phyloP scores from a whole-genome alignment of 805 yeast genomes.

The Candida maris region DNA sequence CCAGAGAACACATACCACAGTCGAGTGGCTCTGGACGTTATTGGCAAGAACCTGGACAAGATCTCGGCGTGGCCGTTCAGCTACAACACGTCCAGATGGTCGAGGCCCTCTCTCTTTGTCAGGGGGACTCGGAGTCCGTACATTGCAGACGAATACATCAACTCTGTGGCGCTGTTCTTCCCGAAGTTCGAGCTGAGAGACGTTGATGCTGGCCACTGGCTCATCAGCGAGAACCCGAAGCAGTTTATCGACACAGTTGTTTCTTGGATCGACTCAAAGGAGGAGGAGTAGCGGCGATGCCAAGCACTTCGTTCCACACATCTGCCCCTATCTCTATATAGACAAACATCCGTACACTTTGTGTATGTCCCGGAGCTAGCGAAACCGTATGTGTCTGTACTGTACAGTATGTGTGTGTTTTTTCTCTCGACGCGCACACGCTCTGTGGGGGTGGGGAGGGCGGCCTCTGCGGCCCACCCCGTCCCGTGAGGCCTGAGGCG shows the following conservation, averaged over 20 bases:
- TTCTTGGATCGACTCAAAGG: conserved; percentile 52
- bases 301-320: too few species aligned
- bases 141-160: conserved; percentile 77
- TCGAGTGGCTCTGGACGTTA: conserved; percentile 67
- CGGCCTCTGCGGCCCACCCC: too few species aligned
- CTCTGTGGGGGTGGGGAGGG: too few species aligned
- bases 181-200: conserved; percentile 74
- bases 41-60: conserved; percentile 60
- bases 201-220: conserved; percentile 89
- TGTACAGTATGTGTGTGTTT: too few species aligned
- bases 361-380: too few species aligned
- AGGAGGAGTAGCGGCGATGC: too few species aligned
- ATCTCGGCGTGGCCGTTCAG: conserved; percentile 78
- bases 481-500: too few species aligned
- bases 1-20: conserved; percentile 37
- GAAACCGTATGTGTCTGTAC: too few species aligned
- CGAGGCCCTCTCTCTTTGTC: conserved; percentile 72
- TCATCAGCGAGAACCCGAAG: conserved; percentile 78
- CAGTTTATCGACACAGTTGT: conserved; percentile 63
- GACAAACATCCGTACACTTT: too few species aligned
- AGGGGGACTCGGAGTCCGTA: conserved; percentile 75
- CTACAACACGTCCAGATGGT: conserved; percentile 49
- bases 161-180: conserved; percentile 69
- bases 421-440: too few species aligned
- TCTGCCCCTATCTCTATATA: too few species aligned